Evolutionary conservation across 352 stramenopile genomes (phyloP).

Genomic region (Phytopythium aichiense): DNA sequence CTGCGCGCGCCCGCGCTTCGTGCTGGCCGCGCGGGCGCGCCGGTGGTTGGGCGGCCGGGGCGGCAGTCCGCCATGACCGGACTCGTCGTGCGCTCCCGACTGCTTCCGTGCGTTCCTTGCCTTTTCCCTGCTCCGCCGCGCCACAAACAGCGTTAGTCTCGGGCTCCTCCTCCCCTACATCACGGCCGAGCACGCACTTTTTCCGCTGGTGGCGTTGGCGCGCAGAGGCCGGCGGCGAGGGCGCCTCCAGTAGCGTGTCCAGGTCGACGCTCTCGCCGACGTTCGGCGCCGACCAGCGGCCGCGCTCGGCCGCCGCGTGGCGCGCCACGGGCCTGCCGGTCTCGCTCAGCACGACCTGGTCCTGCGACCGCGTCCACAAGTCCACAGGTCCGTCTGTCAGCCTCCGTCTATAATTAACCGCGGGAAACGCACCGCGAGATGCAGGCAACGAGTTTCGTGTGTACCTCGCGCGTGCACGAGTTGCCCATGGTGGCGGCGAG

Average conservation of each 20-base stretch:
- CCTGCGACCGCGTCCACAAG: constrained; percentile 23
- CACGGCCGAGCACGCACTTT: constrained; percentile 28
- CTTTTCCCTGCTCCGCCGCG: constrained; percentile 15
- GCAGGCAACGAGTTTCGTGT: no score
- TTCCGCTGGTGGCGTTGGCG: constrained; percentile 34
- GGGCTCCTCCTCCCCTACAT: not conserved
- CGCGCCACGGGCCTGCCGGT: constrained; percentile 34
- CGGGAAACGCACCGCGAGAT: not conserved
- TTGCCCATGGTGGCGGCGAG: constrained; percentile 39
- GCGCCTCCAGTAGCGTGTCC: constrained; percentile 74
- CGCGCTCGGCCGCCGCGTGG: constrained; percentile 34
- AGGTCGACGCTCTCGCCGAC: constrained; percentile 63
- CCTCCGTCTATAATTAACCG: not conserved
- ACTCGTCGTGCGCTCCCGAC: constrained; percentile 2
- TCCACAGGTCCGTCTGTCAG: not conserved
- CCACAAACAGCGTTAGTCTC: not conserved
- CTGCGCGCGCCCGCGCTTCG: constrained; percentile 20
- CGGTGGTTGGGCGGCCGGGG: constrained; percentile 15
- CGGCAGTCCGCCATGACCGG: not conserved
- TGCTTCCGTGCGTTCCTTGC: constrained; percentile 9
- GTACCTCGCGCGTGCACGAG: constrained; percentile 58
- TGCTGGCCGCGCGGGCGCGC: constrained; percentile 4
- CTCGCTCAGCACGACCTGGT: constrained; percentile 64
- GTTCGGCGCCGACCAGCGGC: constrained; percentile 70
- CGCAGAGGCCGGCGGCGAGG: constrained; percentile 35